These are phyloP conservation scores for Cladophialophora carrionii DNA, from an alignment of 2,329 filamentous ascomycete genomes.

Conservation along the genomic window DNA sequence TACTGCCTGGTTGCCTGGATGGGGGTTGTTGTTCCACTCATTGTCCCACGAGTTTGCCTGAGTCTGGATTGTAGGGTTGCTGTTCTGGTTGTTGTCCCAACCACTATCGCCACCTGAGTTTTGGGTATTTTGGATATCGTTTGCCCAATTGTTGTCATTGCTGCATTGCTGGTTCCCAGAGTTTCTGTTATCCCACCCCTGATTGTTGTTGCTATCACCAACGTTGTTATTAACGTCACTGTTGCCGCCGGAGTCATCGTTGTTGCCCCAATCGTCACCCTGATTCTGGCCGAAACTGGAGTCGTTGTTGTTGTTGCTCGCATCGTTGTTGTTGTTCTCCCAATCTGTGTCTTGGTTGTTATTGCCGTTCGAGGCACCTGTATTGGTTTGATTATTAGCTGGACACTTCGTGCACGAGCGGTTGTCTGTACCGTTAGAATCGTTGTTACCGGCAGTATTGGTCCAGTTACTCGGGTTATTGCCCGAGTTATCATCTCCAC, in stretches of 20 bases:
- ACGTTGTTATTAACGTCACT: conserved; percentile 11
- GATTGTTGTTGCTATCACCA: conserved; percentile 11
- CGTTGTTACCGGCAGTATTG: background rate
- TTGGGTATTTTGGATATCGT: conserved; percentile 17
- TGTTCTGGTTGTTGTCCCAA: background rate
- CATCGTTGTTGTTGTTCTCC: background rate
- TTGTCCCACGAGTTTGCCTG: conserved; percentile 1
- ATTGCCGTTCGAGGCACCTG: background rate
- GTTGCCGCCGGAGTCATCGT: conserved; percentile 1
- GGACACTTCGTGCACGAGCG: background rate
- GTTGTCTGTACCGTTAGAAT: background rate
- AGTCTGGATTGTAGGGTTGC: background rate
- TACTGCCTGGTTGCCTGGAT: conserved; percentile 5
- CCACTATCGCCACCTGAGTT: conserved; percentile 3
- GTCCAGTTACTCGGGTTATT: background rate
- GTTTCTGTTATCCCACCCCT: conserved; percentile 18
- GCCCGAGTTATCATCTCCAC: background rate
- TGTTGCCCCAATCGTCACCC: background rate
- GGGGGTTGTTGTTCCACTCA: conserved; percentile 1
- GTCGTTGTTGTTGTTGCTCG: background rate
- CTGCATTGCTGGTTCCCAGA: conserved; percentile 18
- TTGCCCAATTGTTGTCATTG: conserved; percentile 16
- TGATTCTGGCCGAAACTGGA: background rate
- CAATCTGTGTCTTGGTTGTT: background rate
- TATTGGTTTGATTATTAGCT: background rate